Conservation (phyloP, 83 land plant species). For the Picea abies region DNA sequence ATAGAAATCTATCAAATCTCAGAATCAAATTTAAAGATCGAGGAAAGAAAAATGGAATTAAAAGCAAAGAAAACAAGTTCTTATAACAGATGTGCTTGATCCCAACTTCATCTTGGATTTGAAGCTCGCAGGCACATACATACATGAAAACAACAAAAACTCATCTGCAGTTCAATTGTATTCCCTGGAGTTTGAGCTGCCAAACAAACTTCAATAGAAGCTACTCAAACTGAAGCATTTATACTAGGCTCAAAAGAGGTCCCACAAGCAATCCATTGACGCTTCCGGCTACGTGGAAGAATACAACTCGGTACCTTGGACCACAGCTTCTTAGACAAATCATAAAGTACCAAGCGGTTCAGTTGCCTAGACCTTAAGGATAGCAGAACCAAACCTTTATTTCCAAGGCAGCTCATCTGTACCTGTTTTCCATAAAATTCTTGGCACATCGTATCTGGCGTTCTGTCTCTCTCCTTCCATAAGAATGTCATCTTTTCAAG, state of each 20-base stretch:
- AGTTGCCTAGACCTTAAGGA: constrained; percentile 8
- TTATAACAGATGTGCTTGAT: too few species aligned
- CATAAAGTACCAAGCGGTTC: constrained; percentile 8
- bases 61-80: too few species aligned
- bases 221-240: not conserved
- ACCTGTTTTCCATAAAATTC: constrained; percentile 10
- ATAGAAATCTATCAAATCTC: too few species aligned
- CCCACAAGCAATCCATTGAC: constrained; percentile 12
- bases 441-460: constrained; percentile 11
- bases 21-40: too few species aligned
- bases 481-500: constrained; percentile 9
- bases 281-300: not conserved
- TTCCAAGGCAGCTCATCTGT: constrained; percentile 11
- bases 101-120: too few species aligned
- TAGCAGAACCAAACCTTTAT: not conserved
- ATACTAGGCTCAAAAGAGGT: constrained; percentile 12
- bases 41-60: too few species aligned
- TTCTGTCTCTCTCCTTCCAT: constrained; percentile 22
- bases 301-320: constrained; percentile 3
- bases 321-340: constrained; percentile 12
- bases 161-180: too few species aligned
- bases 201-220: too few species aligned
- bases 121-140: too few species aligned
- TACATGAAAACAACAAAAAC: too few species aligned
- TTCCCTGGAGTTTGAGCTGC: too few species aligned